These are phyloP conservation scores for Chaetomium cochliodes DNA, from an alignment of 495 filamentous ascomycete species.

Conservation along the genomic window DNA sequence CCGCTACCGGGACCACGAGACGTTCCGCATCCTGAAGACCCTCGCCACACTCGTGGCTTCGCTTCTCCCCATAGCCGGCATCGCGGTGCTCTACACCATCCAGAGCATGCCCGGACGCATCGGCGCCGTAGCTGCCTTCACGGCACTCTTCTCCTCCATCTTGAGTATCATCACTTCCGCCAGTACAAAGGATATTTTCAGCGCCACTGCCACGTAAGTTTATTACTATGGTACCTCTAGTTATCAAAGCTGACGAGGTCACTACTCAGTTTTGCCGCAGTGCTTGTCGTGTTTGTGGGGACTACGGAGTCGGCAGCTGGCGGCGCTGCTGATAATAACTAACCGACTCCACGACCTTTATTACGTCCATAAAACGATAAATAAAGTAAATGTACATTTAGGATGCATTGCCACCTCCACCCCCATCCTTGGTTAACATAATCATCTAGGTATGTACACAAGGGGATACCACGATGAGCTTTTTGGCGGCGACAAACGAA, in stretches of 20 bases:
- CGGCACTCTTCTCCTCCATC: constrained; percentile 25
- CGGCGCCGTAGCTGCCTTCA: constrained; percentile 25
- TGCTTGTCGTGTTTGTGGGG: constrained; percentile 11
- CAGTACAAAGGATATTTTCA: constrained; percentile 29
- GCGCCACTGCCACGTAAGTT: constrained; percentile 25
- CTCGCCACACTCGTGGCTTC: constrained; percentile 10
- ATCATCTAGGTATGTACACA: too few relatives aligned
- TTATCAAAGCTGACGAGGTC: neutral
- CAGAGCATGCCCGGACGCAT: constrained; percentile 20
- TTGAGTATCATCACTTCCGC: constrained; percentile 30
- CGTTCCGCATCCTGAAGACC: constrained; percentile 2
- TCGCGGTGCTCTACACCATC: constrained; percentile 9
- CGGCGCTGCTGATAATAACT: too few relatives aligned
- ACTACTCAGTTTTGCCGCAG: constrained; percentile 1
- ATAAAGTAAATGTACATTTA: too few relatives aligned
- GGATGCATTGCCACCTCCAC: too few relatives aligned
- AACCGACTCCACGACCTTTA: too few relatives aligned
- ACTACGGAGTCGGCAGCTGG: neutral
- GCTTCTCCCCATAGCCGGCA: constrained; percentile 16
- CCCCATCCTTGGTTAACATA: too few relatives aligned
- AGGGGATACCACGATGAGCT: too few relatives aligned
- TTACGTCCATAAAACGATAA: too few relatives aligned
- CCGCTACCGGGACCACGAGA: neutral
- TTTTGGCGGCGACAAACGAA: too few relatives aligned
- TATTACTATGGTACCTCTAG: too few relatives aligned